Evolutionary conservation across 2,329 filamentous ascomycete genomes (phyloP).

Genomic region (Knoxdaviesia capensis): DNA sequence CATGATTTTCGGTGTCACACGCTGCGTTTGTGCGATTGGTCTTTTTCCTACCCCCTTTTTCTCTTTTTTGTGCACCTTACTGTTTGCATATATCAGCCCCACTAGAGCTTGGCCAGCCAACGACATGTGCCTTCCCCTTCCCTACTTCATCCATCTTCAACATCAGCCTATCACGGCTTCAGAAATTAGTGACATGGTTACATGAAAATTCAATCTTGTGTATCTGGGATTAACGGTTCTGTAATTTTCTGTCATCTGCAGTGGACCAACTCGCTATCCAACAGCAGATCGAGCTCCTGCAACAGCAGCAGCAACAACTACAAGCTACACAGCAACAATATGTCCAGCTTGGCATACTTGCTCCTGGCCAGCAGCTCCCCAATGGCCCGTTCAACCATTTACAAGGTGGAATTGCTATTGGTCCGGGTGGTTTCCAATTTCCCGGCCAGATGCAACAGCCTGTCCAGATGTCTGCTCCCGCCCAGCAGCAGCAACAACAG

Average conservation of each 20-base stretch:
- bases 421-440: conserved; percentile 78
- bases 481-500: conserved; percentile 43
- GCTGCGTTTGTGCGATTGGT: no score
- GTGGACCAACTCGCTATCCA: conserved; percentile 97
- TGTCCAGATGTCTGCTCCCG: conserved; percentile 31
- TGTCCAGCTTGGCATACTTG: conserved; percentile 91
- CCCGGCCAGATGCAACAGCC: conserved; percentile 57
- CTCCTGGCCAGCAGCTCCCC: conserved; percentile 56
- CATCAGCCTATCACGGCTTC: no score
- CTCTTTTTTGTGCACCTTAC: no score
- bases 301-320: conserved; percentile 96
- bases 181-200: no score
- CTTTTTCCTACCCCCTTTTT: no score
- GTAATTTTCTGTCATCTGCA: conserved; percentile 15
- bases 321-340: conserved; percentile 94
- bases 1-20: no score
- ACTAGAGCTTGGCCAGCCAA: no score
- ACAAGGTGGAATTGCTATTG: conserved; percentile 60
- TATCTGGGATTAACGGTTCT: no score
- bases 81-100: no score
- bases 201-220: no score
- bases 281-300: conserved; percentile 91
- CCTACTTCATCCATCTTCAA: no score
- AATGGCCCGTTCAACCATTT: conserved; percentile 55
- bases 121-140: no score